Evolutionary conservation across 495 filamentous ascomycete genomes (phyloP), one percentile per base, ranked within the genome.

Genomic region (Viridothelium virens): DNA sequence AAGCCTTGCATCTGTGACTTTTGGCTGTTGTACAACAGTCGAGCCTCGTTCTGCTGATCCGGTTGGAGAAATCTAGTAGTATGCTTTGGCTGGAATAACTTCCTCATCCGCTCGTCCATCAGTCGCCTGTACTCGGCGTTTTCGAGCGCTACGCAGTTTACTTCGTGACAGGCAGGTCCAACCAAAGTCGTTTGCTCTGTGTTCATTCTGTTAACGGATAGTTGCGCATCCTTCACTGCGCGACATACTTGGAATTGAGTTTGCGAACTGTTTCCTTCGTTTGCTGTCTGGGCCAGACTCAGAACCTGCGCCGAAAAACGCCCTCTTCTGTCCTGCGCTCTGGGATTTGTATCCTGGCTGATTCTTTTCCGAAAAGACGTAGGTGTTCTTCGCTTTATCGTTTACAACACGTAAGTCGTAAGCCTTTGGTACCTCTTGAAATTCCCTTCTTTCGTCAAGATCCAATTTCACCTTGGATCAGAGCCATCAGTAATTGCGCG

Each of bases 351-450:
- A 91, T 37, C 89, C 90, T 1, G 91, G 88, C 33, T 95, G 82
- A 73, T 97, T 89, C 74, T 94, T 91, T 76, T 97, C 92, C 16
- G 88, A 89, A 72, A 97, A 97, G 48, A 97, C 77, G 72, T 85
- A 96, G 7, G 90, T 93, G 72, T 97, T 98, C 72, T 84, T 77
- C 61, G 86, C 76, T 69, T 84, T 73, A 71, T 79, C 69, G 71
- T 84, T 87, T 65, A 80, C 86, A 66, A 89, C 72, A 14, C 90
- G 83, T 63, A 97, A 78, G 59, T 86, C 81, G 77, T 96, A 97
- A 73, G 95, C 91, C 70, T 90, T 91, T 2, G 91, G 90, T 7
- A 38, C 64, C 12, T 66, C 59, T 69, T 86, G 86, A 68, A 81
- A 77, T 63, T 81, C 78, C 33, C 79, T 72, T 63, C 87, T 84